Percentiles rank a stretch among this genome's conserved stretches.
Conservation (phyloP, 495 filamentous ascomycete species). For the Massariosphaeria phaeospora region DNA sequence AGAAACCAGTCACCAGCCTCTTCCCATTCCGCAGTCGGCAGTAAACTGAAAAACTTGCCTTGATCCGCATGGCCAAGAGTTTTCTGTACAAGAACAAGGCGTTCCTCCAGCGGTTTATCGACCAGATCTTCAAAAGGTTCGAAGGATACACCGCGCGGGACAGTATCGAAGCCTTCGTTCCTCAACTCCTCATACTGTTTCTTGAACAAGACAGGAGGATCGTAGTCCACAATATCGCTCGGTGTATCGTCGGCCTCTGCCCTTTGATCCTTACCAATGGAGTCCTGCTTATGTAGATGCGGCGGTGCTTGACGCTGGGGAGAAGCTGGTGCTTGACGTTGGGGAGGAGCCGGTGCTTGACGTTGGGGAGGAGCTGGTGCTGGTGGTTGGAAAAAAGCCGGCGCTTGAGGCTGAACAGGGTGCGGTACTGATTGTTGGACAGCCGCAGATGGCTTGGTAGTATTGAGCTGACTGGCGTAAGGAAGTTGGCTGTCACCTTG, state of each 20-base stretch:
- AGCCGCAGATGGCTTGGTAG: too few species aligned
- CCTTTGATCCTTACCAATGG: conserved; percentile 1
- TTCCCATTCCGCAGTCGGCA: conserved; percentile 74
- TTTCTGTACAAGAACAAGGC: conserved; percentile 20
- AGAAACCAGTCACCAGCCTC: conserved; percentile 76
- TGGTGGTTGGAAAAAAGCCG: too few species aligned
- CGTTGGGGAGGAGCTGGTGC: too few species aligned
- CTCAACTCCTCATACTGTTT: conserved; percentile 53
- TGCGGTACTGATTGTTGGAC: too few species aligned
- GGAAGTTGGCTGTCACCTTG: too few species aligned
- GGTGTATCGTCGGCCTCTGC: not conserved
- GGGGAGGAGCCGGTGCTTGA: too few species aligned
- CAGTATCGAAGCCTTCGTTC: conserved; percentile 46
- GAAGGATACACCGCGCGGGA: not conserved
- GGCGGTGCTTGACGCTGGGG: too few species aligned
- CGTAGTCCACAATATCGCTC: conserved; percentile 46
- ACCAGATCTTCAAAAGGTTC: conserved; percentile 21
- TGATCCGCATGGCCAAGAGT: conserved; percentile 44
- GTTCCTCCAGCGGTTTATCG: conserved; percentile 30
- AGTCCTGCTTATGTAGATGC: not conserved
- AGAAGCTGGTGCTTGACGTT: too few species aligned
- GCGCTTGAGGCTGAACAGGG: too few species aligned
- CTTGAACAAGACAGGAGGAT: conserved; percentile 46
- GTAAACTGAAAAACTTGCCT: conserved; percentile 56
- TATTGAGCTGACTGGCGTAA: too few species aligned